Evolutionary conservation across 495 filamentous ascomycete genomes (phyloP).

Genomic region (Penicillium salamii): DNA sequence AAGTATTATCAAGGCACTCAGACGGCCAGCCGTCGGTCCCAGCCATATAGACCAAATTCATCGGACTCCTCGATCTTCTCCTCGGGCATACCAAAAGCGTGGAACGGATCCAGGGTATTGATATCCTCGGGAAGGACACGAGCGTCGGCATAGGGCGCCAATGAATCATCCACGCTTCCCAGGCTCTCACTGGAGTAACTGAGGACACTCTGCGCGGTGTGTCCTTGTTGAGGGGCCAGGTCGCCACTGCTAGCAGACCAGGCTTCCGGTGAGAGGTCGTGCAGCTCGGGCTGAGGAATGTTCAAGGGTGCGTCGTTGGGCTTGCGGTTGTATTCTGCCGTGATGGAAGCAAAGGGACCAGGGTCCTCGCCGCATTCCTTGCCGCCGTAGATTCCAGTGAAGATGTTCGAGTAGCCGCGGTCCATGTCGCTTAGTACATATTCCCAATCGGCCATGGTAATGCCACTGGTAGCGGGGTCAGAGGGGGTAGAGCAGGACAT

Average conservation of each 20-base stretch:
- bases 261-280: slow-evolving; percentile 37
- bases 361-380: slow-evolving; percentile 51
- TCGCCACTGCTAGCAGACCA: slow-evolving; percentile 46
- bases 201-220: slow-evolving; percentile 62
- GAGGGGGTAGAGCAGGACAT: slow-evolving; percentile 33
- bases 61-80: slow-evolving; percentile 25
- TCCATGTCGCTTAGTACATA: slow-evolving; percentile 74
- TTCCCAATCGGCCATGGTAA: slow-evolving; percentile 74
- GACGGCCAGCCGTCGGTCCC: slow-evolving; percentile 41
- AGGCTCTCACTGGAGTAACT: slow-evolving; percentile 78
- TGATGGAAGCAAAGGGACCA: slow-evolving; percentile 43
- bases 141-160: slow-evolving; percentile 18
- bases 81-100: slow-evolving; percentile 48
- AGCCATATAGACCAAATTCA: slow-evolving; percentile 33
- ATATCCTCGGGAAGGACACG: slow-evolving; percentile 30
- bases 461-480: slow-evolving; percentile 28
- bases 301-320: slow-evolving; percentile 12
- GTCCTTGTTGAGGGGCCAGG: slow-evolving; percentile 31
- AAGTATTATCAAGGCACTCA: slow-evolving; percentile 12
- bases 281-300: slow-evolving; percentile 26
- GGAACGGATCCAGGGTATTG: slow-evolving; percentile 39
- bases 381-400: slow-evolving; percentile 80
- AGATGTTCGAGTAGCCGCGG: slow-evolving; percentile 72
- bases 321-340: slow-evolving; percentile 38
- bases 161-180: slow-evolving; percentile 48